Percentiles rank a stretch among this genome's conserved stretches.
phyloP scores from a whole-genome alignment of 2,329 filamentous ascomycete species.

The Fusarium denticulatum region DNA sequence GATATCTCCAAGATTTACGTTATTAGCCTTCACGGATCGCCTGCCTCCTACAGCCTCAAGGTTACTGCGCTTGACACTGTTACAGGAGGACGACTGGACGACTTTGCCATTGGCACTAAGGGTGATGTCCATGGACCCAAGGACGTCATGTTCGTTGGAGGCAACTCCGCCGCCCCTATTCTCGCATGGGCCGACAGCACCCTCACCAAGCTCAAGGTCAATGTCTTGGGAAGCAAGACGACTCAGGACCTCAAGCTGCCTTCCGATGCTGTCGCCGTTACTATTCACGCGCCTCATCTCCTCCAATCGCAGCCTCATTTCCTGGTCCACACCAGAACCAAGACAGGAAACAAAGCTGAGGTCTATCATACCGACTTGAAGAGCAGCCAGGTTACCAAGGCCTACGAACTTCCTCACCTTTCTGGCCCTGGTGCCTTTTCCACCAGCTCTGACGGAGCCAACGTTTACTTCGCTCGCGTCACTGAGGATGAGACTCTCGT shows the following conservation, averaged over 20 bases:
- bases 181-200: slow-evolving; percentile 78
- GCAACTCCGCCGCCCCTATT: slow-evolving; percentile 78
- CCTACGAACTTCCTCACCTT: slow-evolving; percentile 80
- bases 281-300: slow-evolving; percentile 79
- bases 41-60: slow-evolving; percentile 79
- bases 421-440: slow-evolving; percentile 79
- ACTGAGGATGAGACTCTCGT: slow-evolving; percentile 78
- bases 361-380: slow-evolving; percentile 85
- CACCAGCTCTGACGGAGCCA: slow-evolving; percentile 78
- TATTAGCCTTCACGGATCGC: slow-evolving; percentile 75
- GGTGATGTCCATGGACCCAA: slow-evolving; percentile 72
- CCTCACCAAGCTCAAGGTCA: slow-evolving; percentile 72
- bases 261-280: slow-evolving; percentile 59
- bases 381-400: slow-evolving; percentile 74
- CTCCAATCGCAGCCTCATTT: slow-evolving; percentile 82
- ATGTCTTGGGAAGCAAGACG: slow-evolving; percentile 71
- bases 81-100: slow-evolving; percentile 76
- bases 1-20: slow-evolving; percentile 78
- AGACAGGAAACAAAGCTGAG: slow-evolving; percentile 78
- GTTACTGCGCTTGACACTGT: slow-evolving; percentile 77
- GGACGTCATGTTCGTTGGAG: slow-evolving; percentile 78
- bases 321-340: slow-evolving; percentile 81
- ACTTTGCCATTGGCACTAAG: slow-evolving; percentile 78
- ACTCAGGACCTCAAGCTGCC: slow-evolving; percentile 65
- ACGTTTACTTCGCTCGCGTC: slow-evolving; percentile 89